Evolutionary conservation across 2,329 filamentous ascomycete species (phyloP), one percentile per base, ranked within the genome.

Genomic region (Fusarium xyrophilum): DNA sequence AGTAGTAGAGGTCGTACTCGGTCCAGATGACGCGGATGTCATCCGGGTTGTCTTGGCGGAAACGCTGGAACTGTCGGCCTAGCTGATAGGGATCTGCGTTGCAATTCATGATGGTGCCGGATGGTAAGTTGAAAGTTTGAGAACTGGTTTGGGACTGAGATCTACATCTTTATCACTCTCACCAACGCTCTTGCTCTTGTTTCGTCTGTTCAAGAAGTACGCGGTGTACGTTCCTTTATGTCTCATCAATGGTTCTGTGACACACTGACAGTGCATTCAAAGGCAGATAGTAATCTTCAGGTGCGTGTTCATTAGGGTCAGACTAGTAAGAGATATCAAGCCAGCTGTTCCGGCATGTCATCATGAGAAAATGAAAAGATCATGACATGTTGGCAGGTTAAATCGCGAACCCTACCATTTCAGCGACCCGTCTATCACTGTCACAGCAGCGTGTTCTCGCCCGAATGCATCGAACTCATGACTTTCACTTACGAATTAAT

Each of bases 251-350:
- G 21, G 43, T 9, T 46, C n/a, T 17, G 14, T 46, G 14, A n/a
- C n/a, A n/a, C n/a, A n/a, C n/a, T n/a, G n/a, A 30, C 14, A 17
- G 27, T 21, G 3, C 5, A 5, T 9, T 21, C 2, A 8, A 12
- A 15, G 9, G 3, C n/a, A 8, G n/a, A 30, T 0, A 10, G 11
- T n/a, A 13, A 3, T 30, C 0, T 12, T 12, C 5, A 6, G n/a
- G 27, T 28, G 5, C 11, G 3, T 46, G 27, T 46, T 46, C 43
- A 21, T 46, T 30, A 1, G 6, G 15, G 5, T 2, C 9, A 3
- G 3, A 17, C 13, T 10, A 21, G n/a, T 5, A 9, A 30, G 6
- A n/a, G 7, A 21, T 14, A 21, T 9, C 5, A 13, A 30, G 27
- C 7, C 10, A 17, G 14, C 10, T 46, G 14, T 17, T 30, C 5